Evolutionary conservation across 2,329 filamentous ascomycete species (phyloP), one percentile per base, ranked within the genome.

Genomic region (Gaeumannomyces sp.): DNA sequence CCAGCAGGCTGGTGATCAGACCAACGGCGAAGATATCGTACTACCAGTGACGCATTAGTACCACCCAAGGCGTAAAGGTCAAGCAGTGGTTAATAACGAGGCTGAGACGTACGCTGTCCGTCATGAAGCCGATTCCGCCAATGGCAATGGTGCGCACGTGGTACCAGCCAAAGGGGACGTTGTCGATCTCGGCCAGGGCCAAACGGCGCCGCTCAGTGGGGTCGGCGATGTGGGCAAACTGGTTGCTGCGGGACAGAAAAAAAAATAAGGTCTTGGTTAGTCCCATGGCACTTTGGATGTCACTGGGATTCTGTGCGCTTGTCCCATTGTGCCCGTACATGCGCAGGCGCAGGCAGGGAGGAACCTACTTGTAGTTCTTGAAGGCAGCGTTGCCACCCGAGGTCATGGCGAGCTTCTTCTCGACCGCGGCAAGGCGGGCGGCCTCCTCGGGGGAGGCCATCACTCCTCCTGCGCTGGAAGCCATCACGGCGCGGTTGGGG

Each of bases 91-190:
- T 19, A 45, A 45, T 6, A 8, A 28, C 25, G 4, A n/a, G 16
- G 33, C 27, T 4, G 2, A 2, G 59, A 68, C 71, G 64, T 71
- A 75, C 3, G 3, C 90, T 90, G 73, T 94, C 92, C 22, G 91
- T 94, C 77, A 95, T 95, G 85, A 96, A 95, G 70, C 91, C 92
- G 67, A 94, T 89, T 71, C 92, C 91, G 35, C 91, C 91, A 29
- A 94, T 91, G 11, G 91, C 78, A 64, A 91, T 85, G 65, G 91
- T 89, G 57, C 91, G 85, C 66, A 93, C 85, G 73, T 95, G 91
- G 74, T 93, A 92, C 90, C 91, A 94, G 72, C 91, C 89, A 67
- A 94, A 93, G 4, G 88, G 88, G 13, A 90, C 90, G 78, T 89
- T 89, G 79, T 94, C 91, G 70, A 94, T 89, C 76, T 93, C 89